Conservation (phyloP, 768 basidiomycete species). For the Holtermannia corniformis region DNA sequence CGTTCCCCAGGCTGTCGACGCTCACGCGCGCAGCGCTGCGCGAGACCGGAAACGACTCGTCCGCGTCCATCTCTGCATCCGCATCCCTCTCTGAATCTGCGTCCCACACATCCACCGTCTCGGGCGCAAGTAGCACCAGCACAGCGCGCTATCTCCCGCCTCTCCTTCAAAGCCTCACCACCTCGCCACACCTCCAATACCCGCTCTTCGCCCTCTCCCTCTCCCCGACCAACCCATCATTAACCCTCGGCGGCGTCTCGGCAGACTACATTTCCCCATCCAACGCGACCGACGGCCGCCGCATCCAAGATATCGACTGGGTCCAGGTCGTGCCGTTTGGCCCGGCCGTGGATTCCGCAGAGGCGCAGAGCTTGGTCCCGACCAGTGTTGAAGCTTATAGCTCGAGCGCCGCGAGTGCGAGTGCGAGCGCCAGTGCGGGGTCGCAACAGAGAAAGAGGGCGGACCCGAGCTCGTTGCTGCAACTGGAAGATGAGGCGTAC, state of each 20-base stretch:
- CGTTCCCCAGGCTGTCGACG: conserved; percentile 25
- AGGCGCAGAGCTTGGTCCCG: background rate
- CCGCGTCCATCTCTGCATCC: background rate
- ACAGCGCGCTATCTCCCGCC: conserved; percentile 22
- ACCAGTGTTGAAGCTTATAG: background rate
- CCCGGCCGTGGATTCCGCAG: background rate
- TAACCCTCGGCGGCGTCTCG: conserved; percentile 33
- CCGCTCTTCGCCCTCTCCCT: conserved; percentile 30
- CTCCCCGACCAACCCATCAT: conserved; percentile 15
- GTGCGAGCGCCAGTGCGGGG: background rate
- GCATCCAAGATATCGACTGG: conserved; percentile 32
- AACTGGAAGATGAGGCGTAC: conserved; percentile 12
- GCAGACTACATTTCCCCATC: conserved; percentile 11
- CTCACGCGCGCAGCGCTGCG: conserved; percentile 6
- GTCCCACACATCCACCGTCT: conserved; percentile 10
- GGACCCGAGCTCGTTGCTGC: background rate
- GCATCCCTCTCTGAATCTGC: conserved; percentile 3
- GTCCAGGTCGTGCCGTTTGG: conserved; percentile 31
- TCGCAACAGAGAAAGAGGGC: background rate
- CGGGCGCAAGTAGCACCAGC: conserved; percentile 3
- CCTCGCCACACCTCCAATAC: conserved; percentile 16
- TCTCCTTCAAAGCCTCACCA: conserved; percentile 20
- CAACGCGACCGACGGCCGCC: conserved; percentile 15
- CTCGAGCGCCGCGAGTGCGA: background rate
- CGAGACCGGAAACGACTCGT: background rate